Evolutionary conservation across 768 basidiomycete genomes (phyloP).

Genomic region (Mycena latifolia): DNA sequence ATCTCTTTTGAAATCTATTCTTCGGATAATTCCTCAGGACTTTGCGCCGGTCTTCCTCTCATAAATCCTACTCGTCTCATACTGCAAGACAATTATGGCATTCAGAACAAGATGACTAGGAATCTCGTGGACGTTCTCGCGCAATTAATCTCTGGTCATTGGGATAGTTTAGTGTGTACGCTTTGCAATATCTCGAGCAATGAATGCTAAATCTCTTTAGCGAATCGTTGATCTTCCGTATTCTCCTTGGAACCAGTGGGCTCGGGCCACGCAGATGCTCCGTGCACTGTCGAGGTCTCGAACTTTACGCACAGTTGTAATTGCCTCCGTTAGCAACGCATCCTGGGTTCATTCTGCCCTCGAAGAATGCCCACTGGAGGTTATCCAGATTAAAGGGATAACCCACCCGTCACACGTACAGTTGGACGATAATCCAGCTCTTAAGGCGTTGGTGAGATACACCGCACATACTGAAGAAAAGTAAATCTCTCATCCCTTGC

Average conservation of each 20-base stretch:
- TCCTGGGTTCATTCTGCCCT: neutral
- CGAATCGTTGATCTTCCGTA: too few species aligned
- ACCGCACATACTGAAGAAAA: too few species aligned
- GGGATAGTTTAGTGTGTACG: too few species aligned
- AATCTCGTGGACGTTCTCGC: slow-evolving; percentile 18
- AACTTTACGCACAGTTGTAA: slow-evolving; percentile 1
- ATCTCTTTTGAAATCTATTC: slow-evolving; percentile 11
- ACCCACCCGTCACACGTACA: neutral
- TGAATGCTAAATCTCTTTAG: too few species aligned
- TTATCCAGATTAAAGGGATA: slow-evolving; percentile 3
- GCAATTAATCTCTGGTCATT: neutral
- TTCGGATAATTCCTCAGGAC: slow-evolving; percentile 13
- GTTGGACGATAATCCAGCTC: neutral
- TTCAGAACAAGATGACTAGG: slow-evolving; percentile 9
- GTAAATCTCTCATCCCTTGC: too few species aligned
- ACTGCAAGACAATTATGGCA: neutral
- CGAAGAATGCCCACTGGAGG: slow-evolving; percentile 11
- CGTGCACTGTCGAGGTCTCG: neutral
- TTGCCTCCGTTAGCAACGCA: neutral
- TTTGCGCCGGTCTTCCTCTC: slow-evolving; percentile 20
- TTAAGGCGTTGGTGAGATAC: slow-evolving; percentile 4
- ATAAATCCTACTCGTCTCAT: slow-evolving; percentile 24
- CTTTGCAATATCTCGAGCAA: too few species aligned
- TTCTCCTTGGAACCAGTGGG: too few species aligned
- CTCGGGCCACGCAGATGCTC: too few species aligned